Evolutionary conservation across 2,329 filamentous ascomycete genomes (phyloP), one percentile per base, ranked within the genome.

Genomic region (Fusarium solani-melongenae): DNA sequence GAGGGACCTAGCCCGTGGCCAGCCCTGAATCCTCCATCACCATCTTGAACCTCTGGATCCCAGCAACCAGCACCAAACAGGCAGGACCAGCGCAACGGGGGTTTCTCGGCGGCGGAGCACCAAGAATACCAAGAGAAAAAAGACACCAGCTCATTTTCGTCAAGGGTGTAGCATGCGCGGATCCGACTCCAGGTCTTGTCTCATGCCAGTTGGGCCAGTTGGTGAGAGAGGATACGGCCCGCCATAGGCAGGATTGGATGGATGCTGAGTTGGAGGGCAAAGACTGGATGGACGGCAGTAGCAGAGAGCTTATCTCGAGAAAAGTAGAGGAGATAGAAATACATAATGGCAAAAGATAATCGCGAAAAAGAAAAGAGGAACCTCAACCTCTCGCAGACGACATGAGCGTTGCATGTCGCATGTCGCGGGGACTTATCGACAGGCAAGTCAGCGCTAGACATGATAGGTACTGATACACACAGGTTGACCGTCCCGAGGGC

Each of bases 291-390:
- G 66, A 67, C 41, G 69, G 73, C 49, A 60, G 66, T 61, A 61
- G 46, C 41, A 60, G 57, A 57, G 61, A 61, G 65, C 80, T 82
- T 82, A 82, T 82, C 80, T 81, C 62, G 73, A 61, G 62, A 63
- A 72, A 74, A 72, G 51, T 15, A 73, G 64, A 82, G 76, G 77
- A 82, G 76, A 82, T 81, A 75, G 76, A 80, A 83, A 83, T 83
- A 83, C 82, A 80, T 83, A 83, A 83, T 82, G 76, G 70, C 36
- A 78, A 81, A 78, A 74, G 77, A 79, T 80, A 79, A 76, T 70
- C 71, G 62, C 60, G 56, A 73, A 58, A 38, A 61, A 70, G 66
- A 74, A 68, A 77, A 69, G 73, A 73, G 69, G 67, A 70, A 69
- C 66, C 58, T 63, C 66, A 53, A 53, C 49, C n/a, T n/a, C n/a